phyloP scores from a whole-genome alignment of 768 basidiomycete species.

The Tremella fuciformis region DNA sequence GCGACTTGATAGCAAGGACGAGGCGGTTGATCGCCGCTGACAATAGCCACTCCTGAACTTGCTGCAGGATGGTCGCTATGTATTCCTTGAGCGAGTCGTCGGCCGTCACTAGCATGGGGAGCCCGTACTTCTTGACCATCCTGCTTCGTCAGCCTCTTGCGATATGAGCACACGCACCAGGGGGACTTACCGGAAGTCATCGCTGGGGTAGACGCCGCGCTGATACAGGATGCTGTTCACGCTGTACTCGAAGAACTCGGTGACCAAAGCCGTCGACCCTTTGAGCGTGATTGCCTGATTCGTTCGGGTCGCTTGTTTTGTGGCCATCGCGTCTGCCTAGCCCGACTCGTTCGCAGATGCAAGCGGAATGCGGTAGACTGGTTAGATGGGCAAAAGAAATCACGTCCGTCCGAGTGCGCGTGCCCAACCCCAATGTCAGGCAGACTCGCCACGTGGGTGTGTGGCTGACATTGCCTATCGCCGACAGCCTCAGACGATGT shows the following conservation, averaged over 20 bases:
- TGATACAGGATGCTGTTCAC: conserved; percentile 97
- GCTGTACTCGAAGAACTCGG: conserved; percentile 99
- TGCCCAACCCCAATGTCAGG: too few species aligned
- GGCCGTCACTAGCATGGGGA: conserved; percentile 89
- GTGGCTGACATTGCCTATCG: too few species aligned
- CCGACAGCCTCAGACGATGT: too few species aligned
- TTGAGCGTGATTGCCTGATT: conserved; percentile 76
- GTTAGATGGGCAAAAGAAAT: too few species aligned
- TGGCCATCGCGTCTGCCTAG: conserved; percentile 34
- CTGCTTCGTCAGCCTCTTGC: conserved; percentile 17
- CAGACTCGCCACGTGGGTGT: too few species aligned
- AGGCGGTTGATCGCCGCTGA: conserved; percentile 88
- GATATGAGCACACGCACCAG: background rate
- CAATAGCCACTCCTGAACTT: conserved; percentile 97
- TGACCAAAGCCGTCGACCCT: conserved; percentile 87
- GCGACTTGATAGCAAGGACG: conserved; percentile 91
- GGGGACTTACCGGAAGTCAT: conserved; percentile 68
- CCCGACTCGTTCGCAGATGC: too few species aligned
- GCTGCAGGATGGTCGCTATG: conserved; percentile 85
- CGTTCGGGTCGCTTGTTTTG: conserved; percentile 46
- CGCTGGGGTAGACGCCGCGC: conserved; percentile 91
- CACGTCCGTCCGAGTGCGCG: too few species aligned
- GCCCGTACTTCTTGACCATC: conserved; percentile 98
- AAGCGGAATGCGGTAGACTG: too few species aligned
- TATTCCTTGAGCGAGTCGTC: conserved; percentile 92